Evolutionary conservation across 2,329 filamentous ascomycete genomes (phyloP).

Genomic region (Exophiala viscosa): DNA sequence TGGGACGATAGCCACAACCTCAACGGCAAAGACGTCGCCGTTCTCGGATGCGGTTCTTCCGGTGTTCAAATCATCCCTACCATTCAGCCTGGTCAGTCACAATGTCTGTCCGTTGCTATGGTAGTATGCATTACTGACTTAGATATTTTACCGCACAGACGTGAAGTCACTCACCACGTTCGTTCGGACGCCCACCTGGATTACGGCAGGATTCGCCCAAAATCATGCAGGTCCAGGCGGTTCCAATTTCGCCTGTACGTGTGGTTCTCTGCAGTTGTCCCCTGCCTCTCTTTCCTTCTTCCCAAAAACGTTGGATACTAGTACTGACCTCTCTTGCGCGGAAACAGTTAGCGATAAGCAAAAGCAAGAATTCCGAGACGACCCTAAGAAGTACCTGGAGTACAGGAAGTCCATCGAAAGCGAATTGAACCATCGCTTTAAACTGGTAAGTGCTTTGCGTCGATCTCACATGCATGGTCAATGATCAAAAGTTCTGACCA

Average conservation of each 20-base stretch:
- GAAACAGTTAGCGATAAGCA: conserved; percentile 19
- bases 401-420: conserved; percentile 33
- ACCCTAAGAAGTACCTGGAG: conserved; percentile 24
- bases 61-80: conserved; percentile 53
- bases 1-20: conserved; percentile 54
- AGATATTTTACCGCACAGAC: conserved; percentile 5
- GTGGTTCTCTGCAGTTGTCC: background rate
- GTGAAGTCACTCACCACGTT: conserved; percentile 22
- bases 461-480: background rate
- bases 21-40: conserved; percentile 45
- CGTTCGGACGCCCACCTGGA: conserved; percentile 20
- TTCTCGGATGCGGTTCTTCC: conserved; percentile 57
- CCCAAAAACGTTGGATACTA: background rate
- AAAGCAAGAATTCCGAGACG: conserved; percentile 22
- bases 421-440: conserved; percentile 26
- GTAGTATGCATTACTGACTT: no score
- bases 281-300: background rate
- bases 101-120: no score
- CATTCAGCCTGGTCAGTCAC: conserved; percentile 30
- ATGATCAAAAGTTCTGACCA: conserved; percentile 3
- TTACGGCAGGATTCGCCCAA: conserved; percentile 20
- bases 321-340: background rate
- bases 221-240: conserved; percentile 13
- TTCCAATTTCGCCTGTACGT: conserved; percentile 13
- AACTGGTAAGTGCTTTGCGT: background rate